Evolutionary conservation across 2,329 filamentous ascomycete genomes (phyloP).

Genomic region (Blumeria graminis): DNA sequence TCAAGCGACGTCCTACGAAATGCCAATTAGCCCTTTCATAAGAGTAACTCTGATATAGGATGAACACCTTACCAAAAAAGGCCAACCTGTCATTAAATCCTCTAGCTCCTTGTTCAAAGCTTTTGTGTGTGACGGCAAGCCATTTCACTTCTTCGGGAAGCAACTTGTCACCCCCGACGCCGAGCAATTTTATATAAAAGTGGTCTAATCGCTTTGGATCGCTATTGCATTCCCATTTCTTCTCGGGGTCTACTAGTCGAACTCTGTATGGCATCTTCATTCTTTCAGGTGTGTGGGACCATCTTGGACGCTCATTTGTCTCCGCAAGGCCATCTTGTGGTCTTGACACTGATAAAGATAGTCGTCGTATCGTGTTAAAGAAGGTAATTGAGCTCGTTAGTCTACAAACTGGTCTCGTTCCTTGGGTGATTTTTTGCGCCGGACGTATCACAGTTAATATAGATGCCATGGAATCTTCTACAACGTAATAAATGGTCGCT

Average conservation of each 20-base stretch:
- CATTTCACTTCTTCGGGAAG: constrained; percentile 86
- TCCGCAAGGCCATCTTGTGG: neutral
- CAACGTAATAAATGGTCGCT: too few relatives aligned
- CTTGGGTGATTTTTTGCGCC: constrained; percentile 11
- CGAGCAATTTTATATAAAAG: constrained; percentile 56
- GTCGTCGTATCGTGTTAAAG: constrained; percentile 7
- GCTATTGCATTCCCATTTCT: constrained; percentile 45
- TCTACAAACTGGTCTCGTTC: constrained; percentile 10
- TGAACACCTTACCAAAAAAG: constrained; percentile 42
- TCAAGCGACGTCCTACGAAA: constrained; percentile 27
- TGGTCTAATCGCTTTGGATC: constrained; percentile 50
- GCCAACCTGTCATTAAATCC: constrained; percentile 86
- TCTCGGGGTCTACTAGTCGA: constrained; percentile 27
- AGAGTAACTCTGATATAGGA: constrained; percentile 5
- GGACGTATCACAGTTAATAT: too few relatives aligned
- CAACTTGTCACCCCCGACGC: constrained; percentile 43
- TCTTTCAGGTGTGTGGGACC: constrained; percentile 42
- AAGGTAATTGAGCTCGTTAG: constrained; percentile 7
- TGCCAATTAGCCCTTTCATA: neutral
- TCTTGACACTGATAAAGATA: constrained; percentile 8
- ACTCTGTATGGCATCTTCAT: constrained; percentile 44
- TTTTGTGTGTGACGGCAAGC: constrained; percentile 94
- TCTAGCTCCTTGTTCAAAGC: constrained; percentile 81
- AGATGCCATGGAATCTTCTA: too few relatives aligned
- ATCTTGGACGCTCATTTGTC: constrained; percentile 28